Conservation (phyloP, 2,329 filamentous ascomycete species). For the Albifimbria verrucaria region DNA sequence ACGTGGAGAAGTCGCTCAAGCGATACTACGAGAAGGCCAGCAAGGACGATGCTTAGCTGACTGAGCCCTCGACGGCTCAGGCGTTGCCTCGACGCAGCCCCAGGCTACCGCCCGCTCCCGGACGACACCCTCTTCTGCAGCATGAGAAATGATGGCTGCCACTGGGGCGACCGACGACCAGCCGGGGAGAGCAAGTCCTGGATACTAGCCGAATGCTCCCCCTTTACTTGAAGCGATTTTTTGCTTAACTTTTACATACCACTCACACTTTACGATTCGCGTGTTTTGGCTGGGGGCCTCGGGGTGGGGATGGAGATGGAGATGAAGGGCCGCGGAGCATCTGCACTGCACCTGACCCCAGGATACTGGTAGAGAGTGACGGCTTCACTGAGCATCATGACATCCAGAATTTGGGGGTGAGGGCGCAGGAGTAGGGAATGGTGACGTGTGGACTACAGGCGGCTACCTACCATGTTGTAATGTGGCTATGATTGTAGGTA, state of each 20-base stretch:
- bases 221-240: too few species aligned
- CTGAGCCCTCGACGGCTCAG: not conserved
- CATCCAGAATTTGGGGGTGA: too few species aligned
- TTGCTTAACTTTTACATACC: not conserved
- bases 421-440: too few species aligned
- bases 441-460: too few species aligned
- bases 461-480: too few species aligned
- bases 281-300: not conserved
- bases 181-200: not conserved
- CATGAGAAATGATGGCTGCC: slow-evolving; percentile 31
- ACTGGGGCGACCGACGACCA: slow-evolving; percentile 1
- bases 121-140: slow-evolving; percentile 9
- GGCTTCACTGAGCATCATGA: not conserved
- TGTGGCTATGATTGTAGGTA: too few species aligned
- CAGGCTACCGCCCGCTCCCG: slow-evolving; percentile 9
- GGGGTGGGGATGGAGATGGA: too few species aligned
- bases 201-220: not conserved
- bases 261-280: not conserved
- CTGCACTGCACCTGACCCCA: too few species aligned
- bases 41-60: slow-evolving; percentile 13
- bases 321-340: too few species aligned
- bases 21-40: slow-evolving; percentile 53
- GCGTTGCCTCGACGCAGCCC: not conserved
- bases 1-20: slow-evolving; percentile 67
- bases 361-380: too few species aligned